Percentiles rank a stretch among this genome's conserved stretches.
These are phyloP conservation scores for Kappamyces sp. DNA, from an alignment of 192 early-diverging fungal species.

Conservation along the genomic window DNA sequence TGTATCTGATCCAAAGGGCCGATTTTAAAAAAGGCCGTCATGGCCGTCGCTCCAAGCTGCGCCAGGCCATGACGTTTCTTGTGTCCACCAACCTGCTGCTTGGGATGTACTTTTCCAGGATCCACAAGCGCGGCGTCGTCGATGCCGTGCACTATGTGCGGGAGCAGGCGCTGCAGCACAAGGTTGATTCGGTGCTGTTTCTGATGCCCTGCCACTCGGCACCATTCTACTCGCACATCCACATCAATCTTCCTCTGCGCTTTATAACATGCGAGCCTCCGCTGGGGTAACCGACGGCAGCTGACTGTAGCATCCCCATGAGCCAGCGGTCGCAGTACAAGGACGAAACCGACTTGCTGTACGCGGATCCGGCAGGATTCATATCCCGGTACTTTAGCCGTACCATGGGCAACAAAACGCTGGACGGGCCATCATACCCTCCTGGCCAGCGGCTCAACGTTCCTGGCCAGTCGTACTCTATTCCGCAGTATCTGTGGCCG, in stretches of 20 bases:
- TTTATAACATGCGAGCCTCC: conserved; percentile 93
- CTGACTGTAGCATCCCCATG: not conserved
- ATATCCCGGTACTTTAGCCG: conserved; percentile 32
- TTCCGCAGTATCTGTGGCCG: conserved; percentile 46
- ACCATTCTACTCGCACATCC: conserved; percentile 82
- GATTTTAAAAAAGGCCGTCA: conserved; percentile 2
- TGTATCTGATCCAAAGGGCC: conserved; percentile 13
- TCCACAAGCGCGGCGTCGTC: conserved; percentile 91
- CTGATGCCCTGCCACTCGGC: conserved; percentile 98
- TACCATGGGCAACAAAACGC: conserved; percentile 2
- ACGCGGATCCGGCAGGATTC: conserved; percentile 60
- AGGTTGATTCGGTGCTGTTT: conserved; percentile 52
- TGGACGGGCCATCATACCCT: not conserved
- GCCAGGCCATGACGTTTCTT: conserved; percentile 31
- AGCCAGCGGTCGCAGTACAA: conserved; percentile 28
- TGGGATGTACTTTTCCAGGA: conserved; percentile 62
- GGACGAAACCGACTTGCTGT: conserved; percentile 79
- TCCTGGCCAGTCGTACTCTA: conserved; percentile 25
- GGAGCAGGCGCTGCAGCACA: conserved; percentile 20
- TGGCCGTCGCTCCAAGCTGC: conserved; percentile 14
- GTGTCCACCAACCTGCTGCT: conserved; percentile 62
- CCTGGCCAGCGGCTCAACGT: not conserved
- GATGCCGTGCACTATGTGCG: conserved; percentile 77
- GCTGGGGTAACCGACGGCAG: conserved; percentile 34
- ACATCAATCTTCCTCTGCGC: conserved; percentile 62